Base-by-base conservation (phyloP, 306 rosid genomes). In the Cyamopsis tetragonoloba region DNA sequence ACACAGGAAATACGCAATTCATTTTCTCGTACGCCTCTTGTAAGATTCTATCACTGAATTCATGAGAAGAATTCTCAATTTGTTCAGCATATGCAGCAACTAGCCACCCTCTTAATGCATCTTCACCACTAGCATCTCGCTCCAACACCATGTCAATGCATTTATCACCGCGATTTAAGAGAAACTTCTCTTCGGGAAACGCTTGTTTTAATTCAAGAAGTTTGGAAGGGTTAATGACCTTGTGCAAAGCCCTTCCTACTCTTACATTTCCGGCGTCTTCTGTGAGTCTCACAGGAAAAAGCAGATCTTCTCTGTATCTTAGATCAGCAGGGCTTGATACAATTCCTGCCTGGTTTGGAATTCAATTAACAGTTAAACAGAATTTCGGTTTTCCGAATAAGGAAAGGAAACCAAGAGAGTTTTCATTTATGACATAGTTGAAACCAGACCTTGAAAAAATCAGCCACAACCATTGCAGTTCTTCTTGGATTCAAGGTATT, bases 51-150 rank as follows among this genome's bases (percentile, higher is more conserved):
- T 57, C 64, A 26, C 78, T 66, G 18, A 83, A 80, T 69, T 79
- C 85, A 31, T 20, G 74, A 66, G 81, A 78, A 49, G 81, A 76
- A 65, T 46, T 85, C 58, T 68, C 66, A 47, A 44, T 66, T 32
- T 78, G 74, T 39, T 80, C 73, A 27, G 96, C 83, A 72, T 84
- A 89, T 43, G 93, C 89, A 68, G 98, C 96, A 50, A 92, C 96
- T 48, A 92, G 85, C 96, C 96, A 92, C 51, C 98, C 98, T 72
- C 96, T 84, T 73, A 92, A 63, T 56, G 96, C 98, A 70, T 92
- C 96, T 80, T 92, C 96, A 9, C 93, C 98, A 3, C 74, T 83
- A 23, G 98, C 96, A 72, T 77, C 81, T 51, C 86, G 83, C 77
- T 86, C 86, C 84, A 92, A 67, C 38, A 89, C 79, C 96, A 89